phyloP scores from a whole-genome alignment of 345 rosid genomes.

The Kernera saxatilis region DNA sequence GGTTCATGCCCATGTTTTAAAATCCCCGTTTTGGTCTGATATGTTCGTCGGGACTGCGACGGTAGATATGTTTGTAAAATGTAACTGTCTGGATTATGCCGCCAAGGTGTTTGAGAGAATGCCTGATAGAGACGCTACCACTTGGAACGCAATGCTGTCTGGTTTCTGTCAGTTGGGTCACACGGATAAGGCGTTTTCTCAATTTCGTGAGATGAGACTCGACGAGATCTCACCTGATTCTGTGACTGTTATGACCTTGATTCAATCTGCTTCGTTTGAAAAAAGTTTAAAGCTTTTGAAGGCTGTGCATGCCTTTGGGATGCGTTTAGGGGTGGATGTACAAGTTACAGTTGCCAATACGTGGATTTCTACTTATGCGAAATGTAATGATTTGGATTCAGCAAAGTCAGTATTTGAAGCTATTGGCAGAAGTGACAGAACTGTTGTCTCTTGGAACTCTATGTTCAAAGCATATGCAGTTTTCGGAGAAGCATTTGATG shows the following conservation, averaged over 20 bases:
- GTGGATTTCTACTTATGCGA: slow-evolving; percentile 50
- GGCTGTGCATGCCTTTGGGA: slow-evolving; percentile 46
- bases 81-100: slow-evolving; percentile 32
- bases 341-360: slow-evolving; percentile 59
- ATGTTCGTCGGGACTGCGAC: slow-evolving; percentile 46
- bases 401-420: slow-evolving; percentile 44
- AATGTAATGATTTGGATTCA: slow-evolving; percentile 48
- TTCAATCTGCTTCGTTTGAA: slow-evolving; percentile 23
- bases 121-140: slow-evolving; percentile 46
- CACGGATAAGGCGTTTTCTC: slow-evolving; percentile 14
- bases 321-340: slow-evolving; percentile 42
- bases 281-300: slow-evolving; percentile 27
- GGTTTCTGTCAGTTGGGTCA: slow-evolving; percentile 44
- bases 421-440: slow-evolving; percentile 34
- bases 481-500: slow-evolving; percentile 28
- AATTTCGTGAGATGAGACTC: slow-evolving; percentile 46
- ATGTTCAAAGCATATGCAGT: slow-evolving; percentile 52
- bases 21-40: slow-evolving; percentile 41
- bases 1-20: slow-evolving; percentile 43
- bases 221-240: slow-evolving; percentile 43
- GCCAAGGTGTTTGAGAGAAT: slow-evolving; percentile 44
- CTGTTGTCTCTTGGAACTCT: slow-evolving; percentile 54
- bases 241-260: slow-evolving; percentile 47
- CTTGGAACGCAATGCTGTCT: slow-evolving; percentile 60
- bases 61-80: slow-evolving; percentile 46